Conservation (phyloP, 1,139 yeast species). For the Debaryomycetaceae sp. region DNA sequence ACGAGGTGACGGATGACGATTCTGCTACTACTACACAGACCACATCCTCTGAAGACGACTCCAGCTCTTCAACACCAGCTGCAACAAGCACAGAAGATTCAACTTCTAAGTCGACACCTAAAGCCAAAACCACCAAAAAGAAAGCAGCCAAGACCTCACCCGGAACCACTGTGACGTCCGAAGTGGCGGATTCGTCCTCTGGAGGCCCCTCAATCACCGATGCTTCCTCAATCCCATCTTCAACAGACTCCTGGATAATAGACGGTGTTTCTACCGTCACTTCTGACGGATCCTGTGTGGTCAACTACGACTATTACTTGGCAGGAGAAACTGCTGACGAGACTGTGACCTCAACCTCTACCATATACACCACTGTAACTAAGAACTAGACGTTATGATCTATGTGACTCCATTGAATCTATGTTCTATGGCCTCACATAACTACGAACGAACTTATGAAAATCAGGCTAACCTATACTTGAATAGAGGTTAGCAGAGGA, state of each 20-base stretch:
- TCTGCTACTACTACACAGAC: constrained; percentile 6
- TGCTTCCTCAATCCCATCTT: constrained; percentile 26
- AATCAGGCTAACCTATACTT: background rate
- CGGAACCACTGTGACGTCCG: constrained; percentile 9
- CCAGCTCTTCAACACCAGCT: constrained; percentile 2
- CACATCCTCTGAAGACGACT: constrained; percentile 1
- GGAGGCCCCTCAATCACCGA: constrained; percentile 34
- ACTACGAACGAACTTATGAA: background rate
- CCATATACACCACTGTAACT: constrained; percentile 39
- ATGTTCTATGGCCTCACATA: background rate
- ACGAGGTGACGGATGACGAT: constrained; percentile 4
- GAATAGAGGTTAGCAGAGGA: background rate
- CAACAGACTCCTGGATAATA: constrained; percentile 39
- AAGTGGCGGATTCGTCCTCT: constrained; percentile 3
- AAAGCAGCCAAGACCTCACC: constrained; percentile 6
- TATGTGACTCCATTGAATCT: background rate
- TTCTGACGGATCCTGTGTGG: constrained; percentile 35
- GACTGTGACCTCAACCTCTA: constrained; percentile 37
- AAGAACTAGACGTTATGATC: constrained; percentile 5
- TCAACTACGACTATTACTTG: constrained; percentile 43
- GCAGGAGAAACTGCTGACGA: constrained; percentile 28
- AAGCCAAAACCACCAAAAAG: constrained; percentile 2
- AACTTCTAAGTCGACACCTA: constrained; percentile 9
- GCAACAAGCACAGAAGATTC: constrained; percentile 1
- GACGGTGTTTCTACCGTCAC: constrained; percentile 33